Evolutionary conservation across 2,329 filamentous ascomycete genomes (phyloP), one percentile per base, ranked within the genome.

Genomic region (Neospermospora avenae): DNA sequence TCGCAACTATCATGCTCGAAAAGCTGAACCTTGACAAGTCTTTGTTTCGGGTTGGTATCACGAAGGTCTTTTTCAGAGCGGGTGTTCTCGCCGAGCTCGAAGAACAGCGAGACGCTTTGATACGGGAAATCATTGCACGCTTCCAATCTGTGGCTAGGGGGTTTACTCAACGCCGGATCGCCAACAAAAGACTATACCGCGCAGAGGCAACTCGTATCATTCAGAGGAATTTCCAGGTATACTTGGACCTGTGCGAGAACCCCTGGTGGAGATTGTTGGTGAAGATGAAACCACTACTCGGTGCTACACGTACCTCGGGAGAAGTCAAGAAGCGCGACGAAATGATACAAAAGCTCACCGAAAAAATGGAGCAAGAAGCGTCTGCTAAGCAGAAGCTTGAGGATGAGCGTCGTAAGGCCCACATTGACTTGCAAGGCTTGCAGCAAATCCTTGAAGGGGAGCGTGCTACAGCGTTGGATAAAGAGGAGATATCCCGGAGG

Each of bases 401-500:
- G 70, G 95, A 99, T 58, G 95, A 99, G 68, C 85, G 93, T 34
- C 84, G 95, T 44, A 89, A 92, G 63, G 90, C 91, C 1, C 90
- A 98, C 67, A 81, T 87, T 14, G 95, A 99, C 70, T 88, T 97
- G 70, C 84, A 93, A 67, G 87, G 90, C 34, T 90, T 98, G 49
- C 93, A 97, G 72, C 91, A 98, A 69, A 96, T 91, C 0, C 81
- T 99, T 1, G 96, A 99, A 74, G 96, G 93, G 66, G 96, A 99
- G 75, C 86, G 95, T 53, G 91, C 93, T n/a, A 81, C 99, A 44
- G 95, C 95, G 0, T 79, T 99, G 4, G 95, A 99, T 75, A 99
- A 99, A 73, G 96, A 99, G 72, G 95, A 99, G 70, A 99, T 99
- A 62, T 99, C 98, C 80, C 96, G 93, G 72, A 86, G 96, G n/a